Evolutionary conservation across 2,329 filamentous ascomycete species (phyloP).

Genomic region (Botrytis cinerea): DNA sequence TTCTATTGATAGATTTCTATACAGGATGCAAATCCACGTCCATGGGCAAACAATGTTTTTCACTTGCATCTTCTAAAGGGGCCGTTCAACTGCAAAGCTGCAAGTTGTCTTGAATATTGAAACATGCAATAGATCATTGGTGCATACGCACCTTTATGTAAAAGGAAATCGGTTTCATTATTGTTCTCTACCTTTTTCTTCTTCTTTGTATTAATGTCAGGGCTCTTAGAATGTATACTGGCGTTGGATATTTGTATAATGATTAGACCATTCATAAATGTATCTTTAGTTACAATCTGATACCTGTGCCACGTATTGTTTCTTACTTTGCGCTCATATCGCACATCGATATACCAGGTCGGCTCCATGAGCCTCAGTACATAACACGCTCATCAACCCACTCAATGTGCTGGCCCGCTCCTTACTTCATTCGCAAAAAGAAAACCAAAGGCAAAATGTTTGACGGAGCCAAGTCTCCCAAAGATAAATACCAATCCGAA

Average conservation of each 20-base stretch:
- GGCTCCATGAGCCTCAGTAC: constrained; percentile 5
- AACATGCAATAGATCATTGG: not conserved
- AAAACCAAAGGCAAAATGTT: not conserved
- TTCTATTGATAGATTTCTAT: not conserved
- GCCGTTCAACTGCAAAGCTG: not conserved
- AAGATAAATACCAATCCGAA: not conserved
- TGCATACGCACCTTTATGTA: not conserved
- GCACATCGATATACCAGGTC: not conserved
- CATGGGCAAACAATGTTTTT: not conserved
- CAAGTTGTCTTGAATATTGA: constrained; percentile 2
- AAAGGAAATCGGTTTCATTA: not conserved
- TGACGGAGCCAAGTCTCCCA: constrained; percentile 1
- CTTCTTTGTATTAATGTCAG: not conserved
- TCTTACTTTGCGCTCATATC: not conserved
- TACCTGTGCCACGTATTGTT: not conserved
- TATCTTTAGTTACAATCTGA: not conserved
- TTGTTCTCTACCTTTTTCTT: constrained; percentile 7
- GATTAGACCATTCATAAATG: not conserved
- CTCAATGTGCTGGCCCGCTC: constrained; percentile 5
- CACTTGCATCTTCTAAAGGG: not conserved
- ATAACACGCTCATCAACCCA: not conserved
- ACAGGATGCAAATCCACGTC: not conserved
- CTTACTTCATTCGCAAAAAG: constrained; percentile 8
- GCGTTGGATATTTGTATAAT: not conserved
- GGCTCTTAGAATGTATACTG: not conserved